Conservation (phyloP, 371 early-diverging fungal genomes). For the Zopfochytrium polystomum region DNA sequence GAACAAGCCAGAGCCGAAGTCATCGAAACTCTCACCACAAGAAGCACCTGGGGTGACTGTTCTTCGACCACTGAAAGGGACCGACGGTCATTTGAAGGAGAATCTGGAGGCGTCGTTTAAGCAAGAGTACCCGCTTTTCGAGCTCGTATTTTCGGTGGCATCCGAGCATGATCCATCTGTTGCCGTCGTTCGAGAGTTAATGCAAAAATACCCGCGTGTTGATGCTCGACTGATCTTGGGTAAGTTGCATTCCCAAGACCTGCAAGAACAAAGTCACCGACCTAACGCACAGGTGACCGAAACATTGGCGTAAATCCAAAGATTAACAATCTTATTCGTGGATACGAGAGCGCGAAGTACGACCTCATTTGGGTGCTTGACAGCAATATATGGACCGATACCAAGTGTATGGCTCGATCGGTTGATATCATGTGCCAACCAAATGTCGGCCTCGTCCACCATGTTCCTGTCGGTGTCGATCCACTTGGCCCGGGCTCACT, state of each 20-base stretch:
- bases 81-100: conserved; percentile 74
- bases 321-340: conserved; percentile 86
- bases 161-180: conserved; percentile 73
- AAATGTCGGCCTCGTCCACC: conserved; percentile 90
- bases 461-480: conserved; percentile 75
- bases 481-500: conserved; percentile 74
- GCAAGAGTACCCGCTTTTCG: conserved; percentile 77
- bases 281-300: conserved; percentile 52
- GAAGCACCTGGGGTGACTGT: conserved; percentile 57
- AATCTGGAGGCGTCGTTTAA: conserved; percentile 78
- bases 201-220: conserved; percentile 63
- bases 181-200: conserved; percentile 65
- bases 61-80: conserved; percentile 86
- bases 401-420: conserved; percentile 72
- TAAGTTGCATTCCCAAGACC: conserved; percentile 33
- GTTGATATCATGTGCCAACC: conserved; percentile 64
- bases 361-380: conserved; percentile 94
- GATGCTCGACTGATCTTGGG: conserved; percentile 75
- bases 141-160: conserved; percentile 84
- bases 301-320: conserved; percentile 87
- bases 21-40: no score
- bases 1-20: no score
- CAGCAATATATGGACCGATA: conserved; percentile 78
- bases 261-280: no score
- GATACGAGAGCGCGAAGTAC: conserved; percentile 73